phyloP scores from a whole-genome alignment of 345 rosid species.

The Gossypium arboreum region DNA sequence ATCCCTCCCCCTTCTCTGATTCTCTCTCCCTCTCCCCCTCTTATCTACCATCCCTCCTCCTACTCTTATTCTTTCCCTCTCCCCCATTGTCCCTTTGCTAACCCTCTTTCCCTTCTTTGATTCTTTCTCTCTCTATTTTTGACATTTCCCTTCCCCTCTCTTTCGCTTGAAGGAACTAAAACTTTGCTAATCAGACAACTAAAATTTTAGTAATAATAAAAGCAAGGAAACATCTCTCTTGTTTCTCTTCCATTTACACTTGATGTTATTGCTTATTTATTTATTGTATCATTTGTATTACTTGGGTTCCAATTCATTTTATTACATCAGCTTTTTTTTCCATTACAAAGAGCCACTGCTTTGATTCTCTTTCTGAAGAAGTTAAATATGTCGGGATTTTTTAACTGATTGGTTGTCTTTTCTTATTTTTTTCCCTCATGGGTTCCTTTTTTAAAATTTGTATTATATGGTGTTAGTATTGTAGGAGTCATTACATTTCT shows the following conservation, averaged over 20 bases:
- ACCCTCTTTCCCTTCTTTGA: too few species aligned
- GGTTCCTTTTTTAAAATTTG: neutral
- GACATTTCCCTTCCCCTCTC: slow-evolving; percentile 14
- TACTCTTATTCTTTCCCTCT: too few species aligned
- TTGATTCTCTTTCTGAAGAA: slow-evolving; percentile 3
- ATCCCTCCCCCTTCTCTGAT: too few species aligned
- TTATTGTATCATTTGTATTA: neutral
- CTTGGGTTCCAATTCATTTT: slow-evolving; percentile 6
- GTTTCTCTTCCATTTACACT: neutral
- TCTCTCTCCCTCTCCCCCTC: too few species aligned
- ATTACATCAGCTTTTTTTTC: neutral
- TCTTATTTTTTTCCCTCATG: neutral
- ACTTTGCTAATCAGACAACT: neutral
- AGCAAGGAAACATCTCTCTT: neutral
- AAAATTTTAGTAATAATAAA: neutral
- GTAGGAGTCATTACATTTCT: neutral
- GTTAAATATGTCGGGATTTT: slow-evolving; percentile 12
- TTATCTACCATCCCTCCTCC: too few species aligned
- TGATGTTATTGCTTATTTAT: slow-evolving; percentile 7
- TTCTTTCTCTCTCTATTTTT: slow-evolving; percentile 26
- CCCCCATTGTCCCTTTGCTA: too few species aligned
- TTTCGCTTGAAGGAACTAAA: slow-evolving; percentile 14
- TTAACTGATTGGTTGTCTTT: slow-evolving; percentile 13
- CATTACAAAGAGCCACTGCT: neutral
- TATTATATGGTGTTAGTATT: slow-evolving; percentile 9